Evolutionary conservation across 768 basidiomycete species (phyloP).

Genomic region (Leucocoprinus sp.): DNA sequence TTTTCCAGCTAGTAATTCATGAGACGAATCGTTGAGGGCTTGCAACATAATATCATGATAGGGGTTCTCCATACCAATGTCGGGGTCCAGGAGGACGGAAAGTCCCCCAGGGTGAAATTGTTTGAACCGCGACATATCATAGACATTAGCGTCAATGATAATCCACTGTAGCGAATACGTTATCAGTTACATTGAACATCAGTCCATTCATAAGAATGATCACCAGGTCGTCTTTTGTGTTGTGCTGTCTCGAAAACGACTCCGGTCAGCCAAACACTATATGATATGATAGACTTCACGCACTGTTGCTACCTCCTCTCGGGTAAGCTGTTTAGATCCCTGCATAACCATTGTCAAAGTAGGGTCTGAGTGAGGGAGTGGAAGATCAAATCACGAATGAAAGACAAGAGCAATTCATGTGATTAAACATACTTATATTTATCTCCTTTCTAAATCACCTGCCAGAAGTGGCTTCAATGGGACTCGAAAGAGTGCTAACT

Average conservation of each 20-base stretch:
- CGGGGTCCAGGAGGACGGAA: constrained; percentile 62
- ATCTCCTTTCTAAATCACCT: too few relatives aligned
- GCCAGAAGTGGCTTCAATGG: too few relatives aligned
- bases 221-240: constrained; percentile 67
- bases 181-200: neutral
- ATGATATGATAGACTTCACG: constrained; percentile 11
- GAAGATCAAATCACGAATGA: neutral
- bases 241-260: constrained; percentile 53
- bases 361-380: neutral
- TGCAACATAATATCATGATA: constrained; percentile 12
- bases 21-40: neutral
- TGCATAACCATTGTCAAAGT: constrained; percentile 20
- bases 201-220: constrained; percentile 13
- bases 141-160: constrained; percentile 77
- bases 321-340: constrained; percentile 32
- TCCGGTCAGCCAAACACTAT: neutral
- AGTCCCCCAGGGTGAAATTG: constrained; percentile 77
- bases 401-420: neutral
- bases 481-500: too few relatives aligned
- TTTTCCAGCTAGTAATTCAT: constrained; percentile 51
- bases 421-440: too few relatives aligned
- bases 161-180: constrained; percentile 50
- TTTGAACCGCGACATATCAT: constrained; percentile 72
- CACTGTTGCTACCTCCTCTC: constrained; percentile 71
- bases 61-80: constrained; percentile 48